Evolutionary conservation across 148 eudicot genomes (phyloP).

Genomic region (Rhododendron williamsianum): DNA sequence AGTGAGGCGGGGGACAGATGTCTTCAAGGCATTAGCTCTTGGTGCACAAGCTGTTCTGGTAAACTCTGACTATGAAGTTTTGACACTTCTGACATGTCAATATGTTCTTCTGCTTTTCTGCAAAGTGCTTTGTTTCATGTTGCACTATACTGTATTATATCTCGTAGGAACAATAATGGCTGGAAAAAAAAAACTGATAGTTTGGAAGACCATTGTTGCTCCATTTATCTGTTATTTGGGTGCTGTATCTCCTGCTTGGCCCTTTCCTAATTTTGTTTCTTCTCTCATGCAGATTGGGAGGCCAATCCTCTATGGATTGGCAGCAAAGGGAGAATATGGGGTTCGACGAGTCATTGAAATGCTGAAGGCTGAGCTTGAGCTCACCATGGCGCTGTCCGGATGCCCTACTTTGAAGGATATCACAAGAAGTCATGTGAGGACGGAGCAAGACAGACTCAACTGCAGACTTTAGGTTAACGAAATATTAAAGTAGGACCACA

Average conservation of each 20-base stretch:
- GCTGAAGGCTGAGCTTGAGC: constrained; percentile 73
- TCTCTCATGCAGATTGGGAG: constrained; percentile 52
- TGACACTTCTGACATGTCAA: not conserved
- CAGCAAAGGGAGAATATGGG: constrained; percentile 70
- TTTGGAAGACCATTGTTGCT: not conserved
- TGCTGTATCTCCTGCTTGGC: not conserved
- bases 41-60: constrained; percentile 80
- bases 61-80: constrained; percentile 10
- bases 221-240: not conserved
- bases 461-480: constrained; percentile 30
- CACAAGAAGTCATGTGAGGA: constrained; percentile 46
- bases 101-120: not conserved
- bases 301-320: constrained; percentile 64
- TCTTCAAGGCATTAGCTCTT: constrained; percentile 84
- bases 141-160: no score
- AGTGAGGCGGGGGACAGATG: constrained; percentile 73
- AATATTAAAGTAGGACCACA: not conserved
- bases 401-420: constrained; percentile 61
- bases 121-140: no score
- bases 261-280: not conserved
- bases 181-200: not conserved
- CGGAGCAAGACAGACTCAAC: constrained; percentile 27
- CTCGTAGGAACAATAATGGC: no score
- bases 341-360: constrained; percentile 50
- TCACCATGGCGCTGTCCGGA: constrained; percentile 83